Evolutionary conservation across 176 grass and related monocot genomes (phyloP).

Genomic region (Dactylis glomerata): DNA sequence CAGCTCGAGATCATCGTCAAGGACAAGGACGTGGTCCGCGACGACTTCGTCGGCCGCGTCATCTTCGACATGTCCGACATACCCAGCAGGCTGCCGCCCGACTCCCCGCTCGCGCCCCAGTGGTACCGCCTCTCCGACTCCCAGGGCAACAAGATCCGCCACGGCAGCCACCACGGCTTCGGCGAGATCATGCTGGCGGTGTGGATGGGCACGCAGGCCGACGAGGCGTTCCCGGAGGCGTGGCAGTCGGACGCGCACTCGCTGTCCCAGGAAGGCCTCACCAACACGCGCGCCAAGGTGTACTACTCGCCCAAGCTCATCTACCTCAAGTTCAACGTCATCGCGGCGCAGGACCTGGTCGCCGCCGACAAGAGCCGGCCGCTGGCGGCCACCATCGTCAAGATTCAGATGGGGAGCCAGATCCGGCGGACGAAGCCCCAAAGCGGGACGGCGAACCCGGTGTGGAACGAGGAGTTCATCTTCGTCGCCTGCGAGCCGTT

Average conservation of each 20-base stretch:
- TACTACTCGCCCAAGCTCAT: constrained; percentile 69
- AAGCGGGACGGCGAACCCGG: constrained; percentile 34
- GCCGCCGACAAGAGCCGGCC: constrained; percentile 36
- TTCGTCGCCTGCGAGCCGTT: constrained; percentile 73
- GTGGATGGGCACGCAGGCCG: background rate
- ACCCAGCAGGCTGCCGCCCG: constrained; percentile 42
- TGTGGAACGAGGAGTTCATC: constrained; percentile 89
- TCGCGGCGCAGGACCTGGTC: constrained; percentile 64
- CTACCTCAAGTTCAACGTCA: constrained; percentile 52
- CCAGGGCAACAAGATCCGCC: constrained; percentile 37
- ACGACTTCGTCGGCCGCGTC: constrained; percentile 73
- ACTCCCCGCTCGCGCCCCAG: constrained; percentile 69
- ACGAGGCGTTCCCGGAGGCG: no score
- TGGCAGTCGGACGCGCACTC: no score
- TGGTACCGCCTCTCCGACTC: constrained; percentile 59
- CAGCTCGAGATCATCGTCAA: constrained; percentile 55
- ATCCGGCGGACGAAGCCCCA: constrained; percentile 34
- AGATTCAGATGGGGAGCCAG: constrained; percentile 57
- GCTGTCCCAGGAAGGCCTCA: constrained; percentile 6
- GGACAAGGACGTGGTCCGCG: constrained; percentile 60
- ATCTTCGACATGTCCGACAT: constrained; percentile 48
- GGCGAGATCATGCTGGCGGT: constrained; percentile 64
- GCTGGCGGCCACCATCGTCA: constrained; percentile 33
- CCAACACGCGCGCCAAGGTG: constrained; percentile 59
- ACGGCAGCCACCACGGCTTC: constrained; percentile 31